A percentile compares a stretch with the other conserved stretches of the same genome.
phyloP scores from a whole-genome alignment of 345 rosid species.

The Salix caprea region DNA sequence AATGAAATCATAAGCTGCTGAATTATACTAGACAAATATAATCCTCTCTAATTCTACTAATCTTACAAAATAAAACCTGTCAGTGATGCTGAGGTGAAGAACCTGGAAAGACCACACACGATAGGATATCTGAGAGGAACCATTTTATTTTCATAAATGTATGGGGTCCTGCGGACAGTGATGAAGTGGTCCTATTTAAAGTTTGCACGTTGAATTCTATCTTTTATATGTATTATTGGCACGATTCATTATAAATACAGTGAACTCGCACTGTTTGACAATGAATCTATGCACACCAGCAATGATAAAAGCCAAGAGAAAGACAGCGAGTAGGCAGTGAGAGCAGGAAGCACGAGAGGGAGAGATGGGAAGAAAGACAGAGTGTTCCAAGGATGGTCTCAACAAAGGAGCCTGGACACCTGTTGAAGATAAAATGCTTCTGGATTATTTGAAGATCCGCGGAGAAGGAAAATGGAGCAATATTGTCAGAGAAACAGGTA shows the following conservation, averaged over 20 bases:
- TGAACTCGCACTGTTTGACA: neutral
- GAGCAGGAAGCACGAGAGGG: neutral
- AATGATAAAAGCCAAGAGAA: neutral
- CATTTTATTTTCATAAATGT: neutral
- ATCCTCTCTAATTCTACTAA: neutral
- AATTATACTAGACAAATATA: too few relatives aligned
- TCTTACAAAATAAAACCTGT: neutral
- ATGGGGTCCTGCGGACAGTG: neutral
- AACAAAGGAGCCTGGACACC: slow-evolving; percentile 37
- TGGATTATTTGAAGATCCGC: slow-evolving; percentile 22
- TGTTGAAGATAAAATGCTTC: slow-evolving; percentile 24
- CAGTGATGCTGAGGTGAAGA: neutral
- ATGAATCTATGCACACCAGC: neutral
- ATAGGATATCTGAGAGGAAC: neutral
- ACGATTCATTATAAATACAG: neutral
- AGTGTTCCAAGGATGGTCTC: slow-evolving; percentile 22
- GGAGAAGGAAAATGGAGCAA: slow-evolving; percentile 38
- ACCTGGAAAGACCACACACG: neutral
- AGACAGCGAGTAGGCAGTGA: too few relatives aligned
- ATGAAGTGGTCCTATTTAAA: neutral
- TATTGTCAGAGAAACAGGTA: slow-evolving; percentile 24
- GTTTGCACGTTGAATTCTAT: neutral
- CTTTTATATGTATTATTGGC: neutral
- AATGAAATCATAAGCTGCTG: too few relatives aligned
- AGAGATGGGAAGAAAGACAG: slow-evolving; percentile 25